Conservation (phyloP, 2,329 filamentous ascomycete species). For the Xylariaceae sp. region DNA sequence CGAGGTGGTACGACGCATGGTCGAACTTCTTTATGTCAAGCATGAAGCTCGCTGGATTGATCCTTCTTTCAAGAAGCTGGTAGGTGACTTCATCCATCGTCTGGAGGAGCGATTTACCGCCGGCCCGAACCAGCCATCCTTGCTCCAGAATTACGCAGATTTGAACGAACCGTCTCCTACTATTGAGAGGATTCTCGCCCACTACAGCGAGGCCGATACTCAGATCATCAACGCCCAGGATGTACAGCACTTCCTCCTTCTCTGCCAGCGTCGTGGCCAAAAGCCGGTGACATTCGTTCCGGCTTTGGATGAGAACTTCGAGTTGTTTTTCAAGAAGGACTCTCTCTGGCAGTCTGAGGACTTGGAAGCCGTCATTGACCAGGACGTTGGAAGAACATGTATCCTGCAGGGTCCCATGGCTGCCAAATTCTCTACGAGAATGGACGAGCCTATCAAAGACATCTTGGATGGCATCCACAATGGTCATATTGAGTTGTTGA, state of each 20-base stretch:
- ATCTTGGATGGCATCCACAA: conserved; percentile 90
- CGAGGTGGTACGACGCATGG: conserved; percentile 80
- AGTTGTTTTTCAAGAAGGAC: conserved; percentile 99
- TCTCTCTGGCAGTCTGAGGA: conserved; percentile 99
- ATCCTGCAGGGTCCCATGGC: conserved; percentile 94
- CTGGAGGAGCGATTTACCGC: conserved; percentile 92
- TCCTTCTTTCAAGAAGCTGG: conserved; percentile 71
- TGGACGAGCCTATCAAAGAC: conserved; percentile 91
- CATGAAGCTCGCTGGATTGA: conserved; percentile 92
- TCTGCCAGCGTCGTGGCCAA: conserved; percentile 86
- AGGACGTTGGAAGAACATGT: conserved; percentile 93
- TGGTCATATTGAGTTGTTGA: conserved; percentile 74
- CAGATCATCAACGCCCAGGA: conserved; percentile 98
- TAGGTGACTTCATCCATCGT: conserved; percentile 92
- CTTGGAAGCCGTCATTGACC: conserved; percentile 87
- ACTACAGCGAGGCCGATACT: conserved; percentile 78
- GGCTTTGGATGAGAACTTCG: conserved; percentile 91
- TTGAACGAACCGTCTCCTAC: conserved; percentile 75
- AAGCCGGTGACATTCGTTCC: conserved; percentile 97
- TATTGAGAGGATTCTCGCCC: conserved; percentile 70
- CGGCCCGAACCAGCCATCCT: conserved; percentile 64
- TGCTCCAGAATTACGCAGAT: conserved; percentile 86
- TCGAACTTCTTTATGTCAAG: conserved; percentile 86
- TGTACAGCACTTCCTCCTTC: conserved; percentile 90
- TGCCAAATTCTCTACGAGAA: conserved; percentile 78